Evolutionary conservation across 257 asterid genomes (phyloP).

Genomic region (Ophiorrhiza pumila): DNA sequence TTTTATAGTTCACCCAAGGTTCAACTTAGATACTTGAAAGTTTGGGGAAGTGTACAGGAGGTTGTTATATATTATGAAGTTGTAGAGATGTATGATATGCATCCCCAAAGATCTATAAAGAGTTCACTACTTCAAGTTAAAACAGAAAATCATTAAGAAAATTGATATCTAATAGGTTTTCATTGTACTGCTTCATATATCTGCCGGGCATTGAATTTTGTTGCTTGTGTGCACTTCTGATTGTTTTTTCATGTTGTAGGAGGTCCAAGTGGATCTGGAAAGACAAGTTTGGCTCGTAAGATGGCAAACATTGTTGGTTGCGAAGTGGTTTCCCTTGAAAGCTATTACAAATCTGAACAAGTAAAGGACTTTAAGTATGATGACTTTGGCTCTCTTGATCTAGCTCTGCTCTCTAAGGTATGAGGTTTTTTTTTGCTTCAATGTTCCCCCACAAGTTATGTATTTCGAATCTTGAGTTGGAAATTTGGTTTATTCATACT

Average conservation of each 20-base stretch:
- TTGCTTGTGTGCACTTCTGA: constrained; percentile 11
- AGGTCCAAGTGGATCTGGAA: constrained; percentile 99
- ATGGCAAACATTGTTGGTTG: constrained; percentile 99
- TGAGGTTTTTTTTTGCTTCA: constrained; percentile 24
- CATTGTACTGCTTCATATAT: neutral
- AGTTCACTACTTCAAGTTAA: neutral
- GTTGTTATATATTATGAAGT: neutral
- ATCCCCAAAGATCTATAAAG: neutral
- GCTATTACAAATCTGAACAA: constrained; percentile 87
- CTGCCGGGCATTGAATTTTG: neutral
- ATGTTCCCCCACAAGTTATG: neutral
- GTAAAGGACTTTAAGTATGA: constrained; percentile 87
- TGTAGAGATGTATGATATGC: neutral
- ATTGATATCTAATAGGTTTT: neutral
- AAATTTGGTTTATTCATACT: neutral
- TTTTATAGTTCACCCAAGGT: neutral
- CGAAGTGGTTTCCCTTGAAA: constrained; percentile 97
- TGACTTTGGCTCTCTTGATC: constrained; percentile 94
- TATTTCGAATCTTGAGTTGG: neutral
- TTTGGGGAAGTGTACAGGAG: neutral
- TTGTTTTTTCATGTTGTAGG: constrained; percentile 47
- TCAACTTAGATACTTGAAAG: neutral
- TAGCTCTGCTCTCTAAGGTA: constrained; percentile 88
- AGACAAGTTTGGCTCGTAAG: constrained; percentile 97
- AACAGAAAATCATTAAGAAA: neutral